These are phyloP conservation scores for Ampelocalamus luodianensis DNA, from an alignment of 176 grass and related monocot species.

Conservation along the genomic window DNA sequence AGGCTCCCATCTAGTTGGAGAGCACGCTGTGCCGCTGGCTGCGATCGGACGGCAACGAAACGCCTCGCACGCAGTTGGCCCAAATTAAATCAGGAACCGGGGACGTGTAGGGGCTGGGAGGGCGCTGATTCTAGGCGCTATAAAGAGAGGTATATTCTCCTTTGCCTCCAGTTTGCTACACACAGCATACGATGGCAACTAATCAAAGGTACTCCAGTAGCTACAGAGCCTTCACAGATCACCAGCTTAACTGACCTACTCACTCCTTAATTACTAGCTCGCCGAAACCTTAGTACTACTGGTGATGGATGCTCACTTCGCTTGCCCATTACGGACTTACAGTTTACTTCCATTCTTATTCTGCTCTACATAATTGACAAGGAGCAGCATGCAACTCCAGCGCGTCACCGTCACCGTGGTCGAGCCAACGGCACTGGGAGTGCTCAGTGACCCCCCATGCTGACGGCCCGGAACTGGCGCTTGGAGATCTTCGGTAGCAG, in stretches of 20 bases:
- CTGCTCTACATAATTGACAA: slow-evolving; percentile 26
- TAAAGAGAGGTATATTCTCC: too few species aligned
- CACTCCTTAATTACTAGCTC: not conserved
- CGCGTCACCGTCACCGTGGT: not conserved
- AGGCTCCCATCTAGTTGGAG: too few species aligned
- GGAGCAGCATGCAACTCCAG: not conserved
- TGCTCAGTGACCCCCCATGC: slow-evolving; percentile 61
- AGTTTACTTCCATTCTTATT: slow-evolving; percentile 39
- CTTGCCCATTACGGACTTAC: not conserved
- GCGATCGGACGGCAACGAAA: too few species aligned
- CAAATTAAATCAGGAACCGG: too few species aligned
- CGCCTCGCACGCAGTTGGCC: too few species aligned
- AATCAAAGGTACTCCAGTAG: not conserved
- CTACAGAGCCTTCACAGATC: slow-evolving; percentile 15
- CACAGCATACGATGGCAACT: not conserved
- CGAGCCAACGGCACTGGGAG: not conserved
- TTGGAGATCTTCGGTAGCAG: slow-evolving; percentile 75
- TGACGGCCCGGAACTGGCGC: slow-evolving; percentile 59
- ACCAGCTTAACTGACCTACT: not conserved
- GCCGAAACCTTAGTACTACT: not conserved
- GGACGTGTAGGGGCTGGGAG: too few species aligned
- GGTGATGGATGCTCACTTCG: slow-evolving; percentile 9
- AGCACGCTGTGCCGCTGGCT: too few species aligned
- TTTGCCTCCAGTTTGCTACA: not conserved
- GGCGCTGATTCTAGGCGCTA: too few species aligned